A percentile compares a stretch with the other conserved stretches of the same genome.
Evolutionary conservation across 2,329 filamentous ascomycete species (phyloP).

Genomic region (Emmonsiellopsis sp.): DNA sequence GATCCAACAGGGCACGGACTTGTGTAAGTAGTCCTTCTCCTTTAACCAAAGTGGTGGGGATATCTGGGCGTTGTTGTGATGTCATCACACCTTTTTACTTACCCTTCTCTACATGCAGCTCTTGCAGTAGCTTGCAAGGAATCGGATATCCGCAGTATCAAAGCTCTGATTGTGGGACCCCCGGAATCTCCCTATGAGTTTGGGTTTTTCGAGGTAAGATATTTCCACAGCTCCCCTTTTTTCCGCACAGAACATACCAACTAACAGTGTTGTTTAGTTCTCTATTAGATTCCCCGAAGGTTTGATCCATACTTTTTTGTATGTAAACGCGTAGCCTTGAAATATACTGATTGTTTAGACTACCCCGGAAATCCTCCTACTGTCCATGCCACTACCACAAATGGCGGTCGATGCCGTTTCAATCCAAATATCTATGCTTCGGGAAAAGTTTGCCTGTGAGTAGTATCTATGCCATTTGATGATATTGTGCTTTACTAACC

Average conservation of each 20-base stretch:
- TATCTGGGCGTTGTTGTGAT: neutral
- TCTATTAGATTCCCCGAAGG: conserved; percentile 66
- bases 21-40: conserved; percentile 51
- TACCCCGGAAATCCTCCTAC: conserved; percentile 62
- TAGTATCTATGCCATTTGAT: conserved; percentile 13
- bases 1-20: conserved; percentile 71
- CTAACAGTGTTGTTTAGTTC: conserved; percentile 46
- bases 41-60: neutral
- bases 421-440: conserved; percentile 93
- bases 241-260: conserved; percentile 1
- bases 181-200: conserved; percentile 95
- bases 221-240: neutral
- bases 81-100: conserved; percentile 8
- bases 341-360: conserved; percentile 42
- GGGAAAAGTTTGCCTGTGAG: conserved; percentile 87
- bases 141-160: conserved; percentile 77
- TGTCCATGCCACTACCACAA: conserved; percentile 69
- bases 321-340: neutral
- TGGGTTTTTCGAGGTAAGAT: conserved; percentile 73
- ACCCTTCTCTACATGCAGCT: conserved; percentile 41
- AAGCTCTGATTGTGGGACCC: conserved; percentile 81
- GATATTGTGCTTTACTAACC: conserved; percentile 12
- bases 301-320: conserved; percentile 23
- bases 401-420: conserved; percentile 78
- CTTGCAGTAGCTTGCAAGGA: conserved; percentile 82